These are phyloP conservation scores for Colletotrichum chlorophyti DNA, from an alignment of 2,329 filamentous ascomycete genomes.

Conservation along the genomic window DNA sequence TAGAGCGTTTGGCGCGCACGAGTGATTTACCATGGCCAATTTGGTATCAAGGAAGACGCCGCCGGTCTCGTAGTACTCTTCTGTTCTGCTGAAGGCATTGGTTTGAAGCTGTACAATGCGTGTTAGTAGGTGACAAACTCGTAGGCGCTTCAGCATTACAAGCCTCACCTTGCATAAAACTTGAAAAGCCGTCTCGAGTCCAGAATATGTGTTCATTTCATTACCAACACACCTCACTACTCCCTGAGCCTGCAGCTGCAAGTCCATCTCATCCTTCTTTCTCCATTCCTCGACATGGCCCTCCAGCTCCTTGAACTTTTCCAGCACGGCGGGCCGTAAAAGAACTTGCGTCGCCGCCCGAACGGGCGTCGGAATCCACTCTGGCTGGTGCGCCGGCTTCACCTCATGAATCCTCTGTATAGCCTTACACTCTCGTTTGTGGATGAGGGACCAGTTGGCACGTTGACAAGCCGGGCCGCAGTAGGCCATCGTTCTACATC, in stretches of 20 bases:
- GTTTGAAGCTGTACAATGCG: slow-evolving; percentile 59
- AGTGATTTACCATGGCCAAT: slow-evolving; percentile 68
- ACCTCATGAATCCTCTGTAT: slow-evolving; percentile 44
- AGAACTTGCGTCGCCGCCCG: slow-evolving; percentile 60
- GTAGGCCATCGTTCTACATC: slow-evolving; percentile 61
- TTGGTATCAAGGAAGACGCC: slow-evolving; percentile 63
- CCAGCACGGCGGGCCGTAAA: slow-evolving; percentile 41
- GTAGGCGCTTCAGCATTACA: neutral
- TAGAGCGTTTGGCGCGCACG: slow-evolving; percentile 65
- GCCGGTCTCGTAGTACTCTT: slow-evolving; percentile 52
- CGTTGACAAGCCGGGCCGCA: slow-evolving; percentile 61
- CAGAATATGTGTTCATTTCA: slow-evolving; percentile 49
- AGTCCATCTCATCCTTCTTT: slow-evolving; percentile 50
- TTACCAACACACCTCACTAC: slow-evolving; percentile 22
- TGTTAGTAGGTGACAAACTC: slow-evolving; percentile 20
- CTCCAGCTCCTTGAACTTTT: slow-evolving; percentile 49
- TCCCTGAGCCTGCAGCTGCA: slow-evolving; percentile 53
- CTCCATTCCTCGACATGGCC: slow-evolving; percentile 52
- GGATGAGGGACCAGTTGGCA: slow-evolving; percentile 57
- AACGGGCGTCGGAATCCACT: slow-evolving; percentile 59
- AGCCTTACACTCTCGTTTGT: slow-evolving; percentile 61
- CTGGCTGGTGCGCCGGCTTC: slow-evolving; percentile 38
- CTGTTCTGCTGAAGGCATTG: slow-evolving; percentile 65
- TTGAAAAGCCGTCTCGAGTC: slow-evolving; percentile 45
- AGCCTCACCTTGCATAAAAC: slow-evolving; percentile 60